Percentiles rank a stretch among this genome's conserved stretches.
phyloP scores from a whole-genome alignment of 805 yeast genomes.

The Candida morakotiae region DNA sequence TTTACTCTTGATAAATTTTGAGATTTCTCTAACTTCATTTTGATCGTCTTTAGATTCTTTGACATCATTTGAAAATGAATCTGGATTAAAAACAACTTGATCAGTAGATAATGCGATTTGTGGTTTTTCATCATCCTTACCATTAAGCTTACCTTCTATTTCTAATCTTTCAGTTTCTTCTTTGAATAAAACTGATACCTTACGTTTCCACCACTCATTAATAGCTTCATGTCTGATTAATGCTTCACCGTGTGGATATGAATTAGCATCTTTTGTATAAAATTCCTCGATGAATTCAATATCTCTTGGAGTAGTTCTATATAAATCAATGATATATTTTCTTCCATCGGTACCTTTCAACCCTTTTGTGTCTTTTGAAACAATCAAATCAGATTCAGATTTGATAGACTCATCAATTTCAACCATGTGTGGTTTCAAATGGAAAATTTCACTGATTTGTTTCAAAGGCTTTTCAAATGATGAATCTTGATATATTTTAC shows the following conservation, averaged over 20 bases:
- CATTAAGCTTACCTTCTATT: conserved; percentile 27
- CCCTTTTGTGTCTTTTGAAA: conserved; percentile 82
- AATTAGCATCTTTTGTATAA: conserved; percentile 29
- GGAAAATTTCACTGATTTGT: conserved; percentile 68
- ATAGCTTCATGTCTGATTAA: conserved; percentile 84
- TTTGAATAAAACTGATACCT: conserved; percentile 51
- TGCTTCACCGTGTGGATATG: conserved; percentile 79
- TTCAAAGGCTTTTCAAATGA: conserved; percentile 54
- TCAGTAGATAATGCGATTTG: conserved; percentile 51
- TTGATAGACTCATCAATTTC: conserved; percentile 42
- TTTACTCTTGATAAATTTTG: conserved; percentile 53
- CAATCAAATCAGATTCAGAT: conserved; percentile 46
- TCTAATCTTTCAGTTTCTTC: conserved; percentile 47
- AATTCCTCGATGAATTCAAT: conserved; percentile 66
- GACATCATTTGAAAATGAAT: conserved; percentile 51
- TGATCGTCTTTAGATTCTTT: conserved; percentile 47
- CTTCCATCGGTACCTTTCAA: conserved; percentile 82
- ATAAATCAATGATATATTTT: conserved; percentile 77
- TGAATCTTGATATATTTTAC: conserved; percentile 45
- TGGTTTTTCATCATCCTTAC: conserved; percentile 37
- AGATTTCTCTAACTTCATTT: conserved; percentile 63
- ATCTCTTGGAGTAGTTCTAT: conserved; percentile 82
- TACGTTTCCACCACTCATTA: conserved; percentile 81
- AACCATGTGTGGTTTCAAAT: conserved; percentile 66
- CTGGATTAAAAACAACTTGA: conserved; percentile 69